phyloP scores from a whole-genome alignment of 768 basidiomycete species.

The Auricularia cornea region DNA sequence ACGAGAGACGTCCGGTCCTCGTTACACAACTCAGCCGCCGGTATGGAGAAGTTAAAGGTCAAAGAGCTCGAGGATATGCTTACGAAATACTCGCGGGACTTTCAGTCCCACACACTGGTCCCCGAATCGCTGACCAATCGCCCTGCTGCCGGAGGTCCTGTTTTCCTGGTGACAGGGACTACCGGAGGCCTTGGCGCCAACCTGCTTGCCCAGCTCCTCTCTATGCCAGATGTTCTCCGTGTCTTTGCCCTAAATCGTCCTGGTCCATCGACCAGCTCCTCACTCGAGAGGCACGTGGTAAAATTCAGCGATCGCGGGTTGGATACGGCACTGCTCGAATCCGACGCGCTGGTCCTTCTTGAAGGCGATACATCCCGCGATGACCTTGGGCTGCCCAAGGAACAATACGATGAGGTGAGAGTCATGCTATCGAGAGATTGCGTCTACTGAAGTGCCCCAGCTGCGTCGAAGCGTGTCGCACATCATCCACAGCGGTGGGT shows the following conservation, averaged over 20 bases:
- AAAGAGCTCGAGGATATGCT: no score
- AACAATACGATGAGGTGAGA: constrained; percentile 28
- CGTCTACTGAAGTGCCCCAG: no score
- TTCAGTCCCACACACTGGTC: constrained; percentile 5
- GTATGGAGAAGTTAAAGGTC: no score
- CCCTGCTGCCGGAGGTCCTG: not conserved
- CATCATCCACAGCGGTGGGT: not conserved
- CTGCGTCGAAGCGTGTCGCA: not conserved
- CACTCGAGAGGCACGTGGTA: not conserved
- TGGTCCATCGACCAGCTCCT: not conserved
- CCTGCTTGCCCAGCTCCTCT: not conserved
- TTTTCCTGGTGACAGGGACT: not conserved
- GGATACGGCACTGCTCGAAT: not conserved
- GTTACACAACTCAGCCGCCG: no score
- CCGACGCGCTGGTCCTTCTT: not conserved
- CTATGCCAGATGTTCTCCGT: not conserved
- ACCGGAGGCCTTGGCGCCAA: not conserved
- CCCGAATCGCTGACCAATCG: no score
- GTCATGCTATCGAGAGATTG: no score
- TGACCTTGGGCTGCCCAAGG: constrained; percentile 10
- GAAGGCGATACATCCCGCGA: constrained; percentile 14
- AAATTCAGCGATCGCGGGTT: not conserved
- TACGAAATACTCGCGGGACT: no score
- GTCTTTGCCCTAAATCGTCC: not conserved
- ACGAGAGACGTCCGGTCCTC: no score